These are phyloP conservation scores for Rhizopus stolonifer DNA, from an alignment of 371 early-diverging fungal species.

Conservation along the genomic window DNA sequence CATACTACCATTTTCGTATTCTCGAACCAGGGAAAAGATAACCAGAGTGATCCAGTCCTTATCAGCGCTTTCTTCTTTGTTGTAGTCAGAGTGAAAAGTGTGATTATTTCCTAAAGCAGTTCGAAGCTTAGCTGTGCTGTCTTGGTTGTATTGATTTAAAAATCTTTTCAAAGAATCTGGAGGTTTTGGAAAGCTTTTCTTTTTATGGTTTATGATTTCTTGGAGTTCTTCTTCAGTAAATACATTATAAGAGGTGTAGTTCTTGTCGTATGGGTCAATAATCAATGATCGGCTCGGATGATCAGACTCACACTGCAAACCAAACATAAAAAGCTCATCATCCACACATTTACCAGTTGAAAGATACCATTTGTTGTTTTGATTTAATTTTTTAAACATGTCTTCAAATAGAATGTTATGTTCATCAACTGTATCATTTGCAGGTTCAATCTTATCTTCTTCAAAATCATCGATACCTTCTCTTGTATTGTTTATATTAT, in stretches of 20 bases:
- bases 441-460: conserved; percentile 1
- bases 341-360: conserved; percentile 3
- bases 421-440: background rate
- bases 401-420: background rate
- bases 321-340: conserved; percentile 3
- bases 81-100: conserved; percentile 2
- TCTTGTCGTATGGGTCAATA: conserved; percentile 8
- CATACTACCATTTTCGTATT: conserved; percentile 4
- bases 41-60: conserved; percentile 1
- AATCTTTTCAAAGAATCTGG: conserved; percentile 2
- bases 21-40: conserved; percentile 4
- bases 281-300: conserved; percentile 7
- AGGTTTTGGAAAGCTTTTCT: conserved; percentile 1
- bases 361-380: conserved; percentile 2
- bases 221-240: conserved; percentile 8
- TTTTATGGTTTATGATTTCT: conserved; percentile 1
- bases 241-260: conserved; percentile 6
- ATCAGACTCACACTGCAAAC: conserved; percentile 2
- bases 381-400: conserved; percentile 1
- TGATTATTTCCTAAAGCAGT: conserved; percentile 3
- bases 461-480: conserved; percentile 3
- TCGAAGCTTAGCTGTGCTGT: conserved; percentile 6
- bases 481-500: conserved; percentile 5
- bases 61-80: conserved; percentile 1
- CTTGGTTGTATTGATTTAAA: conserved; percentile 4